Conservation (phyloP, 129 eudicot genomes). For the Helichrysum umbraculigerum region DNA sequence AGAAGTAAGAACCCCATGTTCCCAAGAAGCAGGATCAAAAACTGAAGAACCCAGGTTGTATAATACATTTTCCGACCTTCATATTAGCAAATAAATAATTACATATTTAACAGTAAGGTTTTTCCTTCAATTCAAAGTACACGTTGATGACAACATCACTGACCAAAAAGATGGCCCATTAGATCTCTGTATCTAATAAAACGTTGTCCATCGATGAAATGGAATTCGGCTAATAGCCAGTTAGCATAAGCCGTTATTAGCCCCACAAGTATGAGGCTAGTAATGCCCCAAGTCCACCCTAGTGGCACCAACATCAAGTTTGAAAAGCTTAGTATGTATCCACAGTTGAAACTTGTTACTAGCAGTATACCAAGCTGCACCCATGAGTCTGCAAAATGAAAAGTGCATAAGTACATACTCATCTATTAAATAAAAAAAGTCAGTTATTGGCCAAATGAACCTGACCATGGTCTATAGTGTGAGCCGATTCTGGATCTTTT, state of each 20-base stretch:
- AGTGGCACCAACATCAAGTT: slow-evolving; percentile 59
- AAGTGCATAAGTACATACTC: neutral
- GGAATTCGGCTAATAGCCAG: slow-evolving; percentile 57
- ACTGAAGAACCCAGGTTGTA: slow-evolving; percentile 51
- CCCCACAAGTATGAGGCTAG: slow-evolving; percentile 37
- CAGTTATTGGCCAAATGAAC: slow-evolving; percentile 8
- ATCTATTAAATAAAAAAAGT: too few species aligned
- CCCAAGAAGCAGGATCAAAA: slow-evolving; percentile 44
- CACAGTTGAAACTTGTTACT: slow-evolving; percentile 58
- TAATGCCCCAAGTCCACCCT: slow-evolving; percentile 58
- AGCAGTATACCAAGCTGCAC: slow-evolving; percentile 47
- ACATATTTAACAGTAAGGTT: neutral
- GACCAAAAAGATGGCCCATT: slow-evolving; percentile 53
- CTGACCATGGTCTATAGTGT: slow-evolving; percentile 48
- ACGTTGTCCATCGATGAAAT: slow-evolving; percentile 50
- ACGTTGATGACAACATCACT: neutral
- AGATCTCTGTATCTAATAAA: slow-evolving; percentile 60
- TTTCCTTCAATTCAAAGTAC: neutral
- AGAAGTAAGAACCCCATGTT: slow-evolving; percentile 63
- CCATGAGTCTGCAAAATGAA: slow-evolving; percentile 49
- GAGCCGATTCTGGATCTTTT: slow-evolving; percentile 44
- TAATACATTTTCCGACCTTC: slow-evolving; percentile 49
- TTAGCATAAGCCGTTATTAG: slow-evolving; percentile 47
- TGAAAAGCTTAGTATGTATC: slow-evolving; percentile 58
- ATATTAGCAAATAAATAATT: neutral